Base-by-base conservation (phyloP, 257 asterid genomes). In the Solanum corneliomulleri region DNA sequence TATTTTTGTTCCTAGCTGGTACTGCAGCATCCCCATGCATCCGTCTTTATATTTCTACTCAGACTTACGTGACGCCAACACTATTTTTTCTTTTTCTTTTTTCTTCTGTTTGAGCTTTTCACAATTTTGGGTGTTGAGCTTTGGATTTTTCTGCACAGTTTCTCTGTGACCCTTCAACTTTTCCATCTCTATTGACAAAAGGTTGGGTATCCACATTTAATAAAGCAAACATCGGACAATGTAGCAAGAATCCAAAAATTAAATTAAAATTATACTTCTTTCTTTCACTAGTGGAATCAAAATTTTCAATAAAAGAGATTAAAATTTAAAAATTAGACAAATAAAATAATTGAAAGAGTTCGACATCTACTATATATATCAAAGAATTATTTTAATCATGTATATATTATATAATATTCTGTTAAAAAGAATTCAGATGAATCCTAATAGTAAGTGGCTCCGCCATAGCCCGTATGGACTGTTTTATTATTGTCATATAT, bases 91-190 rank as follows among this genome's bases (percentile, higher is more conserved):
- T 1, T 4, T 52, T 41, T 9, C 15, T 49, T 44, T 42, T 42
- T 78, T 15, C 68, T 78, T 78, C 42, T 78, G 84, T 9, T 78
- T 77, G 14, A 77, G 83, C 39, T 15, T 42, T 78, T 45, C 84
- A 78, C 84, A 14, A 44, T 78, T 47, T 80, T 7, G 85, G 85
- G 44, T 16, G 21, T 80, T 47, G 85, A 16, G 85, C 42, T 80
- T 80, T 80, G 69, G 29, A 80, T 12, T 42, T 42, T 76, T 76
- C 23, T 77, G n/a, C 1, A n/a, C 37, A 11, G 9, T n/a, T 25
- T 10, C 16, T 9, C 68, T 44, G 15, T 29, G 10, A 45, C 4
- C 15, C 84, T 15, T 78, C 20, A 29, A 25, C 42, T 78, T 44
- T 78, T 45, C 37, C 44, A 9, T 62, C 82, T 31, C 72, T n/a